Evolutionary conservation across 768 basidiomycete genomes (phyloP).

Genomic region (Termitomyces sp.): DNA sequence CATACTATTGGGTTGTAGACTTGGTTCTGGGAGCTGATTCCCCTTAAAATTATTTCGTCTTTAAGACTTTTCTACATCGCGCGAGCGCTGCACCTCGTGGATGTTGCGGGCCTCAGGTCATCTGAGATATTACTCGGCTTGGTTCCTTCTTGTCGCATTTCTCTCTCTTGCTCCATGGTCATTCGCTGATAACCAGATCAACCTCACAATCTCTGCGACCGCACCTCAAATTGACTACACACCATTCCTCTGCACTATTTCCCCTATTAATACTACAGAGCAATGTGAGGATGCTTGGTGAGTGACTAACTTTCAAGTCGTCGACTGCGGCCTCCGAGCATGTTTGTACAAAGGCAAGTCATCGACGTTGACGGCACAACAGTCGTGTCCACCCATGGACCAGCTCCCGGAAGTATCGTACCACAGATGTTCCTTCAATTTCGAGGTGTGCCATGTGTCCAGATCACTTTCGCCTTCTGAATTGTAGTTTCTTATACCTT

Average conservation of each 20-base stretch:
- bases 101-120: conserved; percentile 4
- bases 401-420: conserved; percentile 35
- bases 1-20: background rate
- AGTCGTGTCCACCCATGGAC: conserved; percentile 36
- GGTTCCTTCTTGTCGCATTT: conserved; percentile 3
- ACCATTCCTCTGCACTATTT: conserved; percentile 39
- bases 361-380: conserved; percentile 14
- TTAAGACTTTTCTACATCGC: background rate
- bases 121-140: conserved; percentile 6
- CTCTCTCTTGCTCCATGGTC: conserved; percentile 7
- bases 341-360: conserved; percentile 10
- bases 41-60: background rate
- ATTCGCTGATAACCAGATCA: conserved; percentile 14
- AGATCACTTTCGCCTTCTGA: background rate
- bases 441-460: conserved; percentile 32
- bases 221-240: conserved; percentile 39
- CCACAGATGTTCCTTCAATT: conserved; percentile 57
- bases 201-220: conserved; percentile 32
- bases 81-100: background rate
- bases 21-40: conserved; percentile 3
- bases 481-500: background rate
- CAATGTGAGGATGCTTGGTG: conserved; percentile 42
- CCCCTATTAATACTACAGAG: conserved; percentile 18
- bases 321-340: background rate
- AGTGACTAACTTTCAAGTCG: conserved; percentile 8